Base-by-base conservation (phyloP, 2,329 filamentous ascomycete species). In the Chaetomiaceae sp. region DNA sequence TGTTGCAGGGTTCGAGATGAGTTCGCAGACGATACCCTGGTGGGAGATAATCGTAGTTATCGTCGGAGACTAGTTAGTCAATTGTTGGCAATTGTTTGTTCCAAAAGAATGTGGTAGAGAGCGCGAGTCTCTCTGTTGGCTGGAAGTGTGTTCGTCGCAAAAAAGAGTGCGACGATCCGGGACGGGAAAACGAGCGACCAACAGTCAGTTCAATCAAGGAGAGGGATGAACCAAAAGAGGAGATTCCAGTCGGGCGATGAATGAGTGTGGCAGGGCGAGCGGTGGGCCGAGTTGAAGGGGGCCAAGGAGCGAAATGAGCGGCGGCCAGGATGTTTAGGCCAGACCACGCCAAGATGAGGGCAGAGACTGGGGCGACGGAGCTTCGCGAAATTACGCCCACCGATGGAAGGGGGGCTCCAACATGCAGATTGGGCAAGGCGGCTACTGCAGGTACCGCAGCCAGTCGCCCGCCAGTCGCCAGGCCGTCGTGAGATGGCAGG, bases 101-200 rank as follows among this genome's bases (percentile, higher is more conserved):
- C 69, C 68, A 75, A 78, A 79, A 60, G 77, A 80, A 74, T 69
- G 77, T 80, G 72, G 62, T 72, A 73, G 76, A 78, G 75, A 77
- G 74, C 58, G 62, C 46, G 44, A 56, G 54, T 69, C 73, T 72
- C 75, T 77, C 75, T 71, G 73, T 78, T 78, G 74, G 73, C 70
- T 68, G 65, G 68, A 70, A 60, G 44, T 38, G 44, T 43, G 25
- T 7, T 6, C 39, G 44, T 50, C 50, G 50, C 43, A 55, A 56
- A 54, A 42, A 53, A 51, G 51, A 49, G 56, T 41, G 51, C 37
- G 46, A 48, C 27, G 39, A 20, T 38, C 19, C 38, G 41, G 20
- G 17, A n/a, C 30, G 14, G 21, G 34, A 42, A 56, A 59, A 57
- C 41, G 55, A 57, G 49, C 47, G 58, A 45, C 40, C 52, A 51